phyloP scores from a whole-genome alignment of 2,329 filamentous ascomycete genomes.

The Claviceps paspali region DNA sequence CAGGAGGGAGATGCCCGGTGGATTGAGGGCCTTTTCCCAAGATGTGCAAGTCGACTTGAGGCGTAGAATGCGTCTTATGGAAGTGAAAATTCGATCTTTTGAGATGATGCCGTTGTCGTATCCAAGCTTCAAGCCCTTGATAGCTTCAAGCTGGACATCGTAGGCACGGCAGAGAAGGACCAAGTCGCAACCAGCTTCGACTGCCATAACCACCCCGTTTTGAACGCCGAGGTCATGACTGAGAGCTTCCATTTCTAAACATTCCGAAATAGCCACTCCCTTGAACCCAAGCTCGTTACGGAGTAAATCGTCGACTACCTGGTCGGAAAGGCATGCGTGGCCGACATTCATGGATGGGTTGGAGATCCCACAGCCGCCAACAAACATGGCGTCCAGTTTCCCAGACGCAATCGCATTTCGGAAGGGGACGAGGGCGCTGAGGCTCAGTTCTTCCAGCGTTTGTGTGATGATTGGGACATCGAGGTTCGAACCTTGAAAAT shows the following conservation, averaged over 20 bases:
- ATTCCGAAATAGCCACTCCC: slow-evolving; percentile 89
- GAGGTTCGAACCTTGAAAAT: slow-evolving; percentile 78
- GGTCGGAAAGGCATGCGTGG: slow-evolving; percentile 84
- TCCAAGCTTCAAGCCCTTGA: slow-evolving; percentile 76
- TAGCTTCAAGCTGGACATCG: slow-evolving; percentile 77
- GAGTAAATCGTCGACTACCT: slow-evolving; percentile 80
- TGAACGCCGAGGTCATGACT: slow-evolving; percentile 95
- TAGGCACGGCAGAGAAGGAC: slow-evolving; percentile 80
- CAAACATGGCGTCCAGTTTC: slow-evolving; percentile 79
- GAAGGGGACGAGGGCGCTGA: slow-evolving; percentile 86
- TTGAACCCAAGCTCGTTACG: slow-evolving; percentile 81
- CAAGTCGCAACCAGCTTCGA: slow-evolving; percentile 89
- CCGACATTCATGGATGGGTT: slow-evolving; percentile 88
- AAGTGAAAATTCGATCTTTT: slow-evolving; percentile 63
- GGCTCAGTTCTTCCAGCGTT: slow-evolving; percentile 76
- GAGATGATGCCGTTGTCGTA: slow-evolving; percentile 84
- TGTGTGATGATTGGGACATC: slow-evolving; percentile 95
- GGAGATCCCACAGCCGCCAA: slow-evolving; percentile 84
- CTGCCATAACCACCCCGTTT: slow-evolving; percentile 92
- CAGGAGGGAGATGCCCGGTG: slow-evolving; percentile 60
- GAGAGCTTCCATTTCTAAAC: slow-evolving; percentile 89
- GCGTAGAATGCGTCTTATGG: slow-evolving; percentile 59
- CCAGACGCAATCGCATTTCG: slow-evolving; percentile 77
- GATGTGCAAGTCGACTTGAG: slow-evolving; percentile 78
- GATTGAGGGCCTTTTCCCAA: slow-evolving; percentile 84